Evolutionary conservation across 495 filamentous ascomycete genomes (phyloP).

Genomic region (Venustampulla echinocandica): DNA sequence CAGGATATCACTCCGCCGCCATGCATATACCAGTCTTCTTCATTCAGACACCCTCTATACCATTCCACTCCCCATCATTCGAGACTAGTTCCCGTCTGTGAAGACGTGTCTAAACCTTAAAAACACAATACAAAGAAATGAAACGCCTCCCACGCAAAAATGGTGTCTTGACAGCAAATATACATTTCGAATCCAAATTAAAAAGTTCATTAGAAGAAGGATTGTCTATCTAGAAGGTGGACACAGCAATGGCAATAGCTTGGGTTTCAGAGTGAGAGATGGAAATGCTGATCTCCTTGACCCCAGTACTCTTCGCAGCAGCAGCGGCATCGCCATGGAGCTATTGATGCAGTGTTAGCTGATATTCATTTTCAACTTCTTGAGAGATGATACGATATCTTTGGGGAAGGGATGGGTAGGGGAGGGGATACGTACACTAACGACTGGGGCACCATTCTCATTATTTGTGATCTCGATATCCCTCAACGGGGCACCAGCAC

Average conservation of each 20-base stretch:
- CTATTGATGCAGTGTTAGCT: slow-evolving; percentile 34
- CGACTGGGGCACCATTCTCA: slow-evolving; percentile 70
- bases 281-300: slow-evolving; percentile 81
- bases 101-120: too few species aligned
- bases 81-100: too few species aligned
- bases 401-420: too few species aligned
- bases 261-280: slow-evolving; percentile 91
- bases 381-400: too few species aligned
- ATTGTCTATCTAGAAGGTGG: slow-evolving; percentile 47
- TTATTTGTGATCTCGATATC: slow-evolving; percentile 88
- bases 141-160: not conserved
- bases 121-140: not conserved
- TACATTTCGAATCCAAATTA: not conserved
- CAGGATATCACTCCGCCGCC: too few species aligned
- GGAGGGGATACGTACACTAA: slow-evolving; percentile 86
- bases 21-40: too few species aligned
- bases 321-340: slow-evolving; percentile 74
- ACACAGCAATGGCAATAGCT: slow-evolving; percentile 85
- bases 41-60: too few species aligned
- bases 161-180: not conserved
- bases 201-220: not conserved
- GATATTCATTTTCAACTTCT: not conserved
- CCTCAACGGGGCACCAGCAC: slow-evolving; percentile 80
- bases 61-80: too few species aligned
- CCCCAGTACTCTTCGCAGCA: slow-evolving; percentile 72